Conservation (phyloP, 116 monocot genomes). For the Trichopus zeylanicus region DNA sequence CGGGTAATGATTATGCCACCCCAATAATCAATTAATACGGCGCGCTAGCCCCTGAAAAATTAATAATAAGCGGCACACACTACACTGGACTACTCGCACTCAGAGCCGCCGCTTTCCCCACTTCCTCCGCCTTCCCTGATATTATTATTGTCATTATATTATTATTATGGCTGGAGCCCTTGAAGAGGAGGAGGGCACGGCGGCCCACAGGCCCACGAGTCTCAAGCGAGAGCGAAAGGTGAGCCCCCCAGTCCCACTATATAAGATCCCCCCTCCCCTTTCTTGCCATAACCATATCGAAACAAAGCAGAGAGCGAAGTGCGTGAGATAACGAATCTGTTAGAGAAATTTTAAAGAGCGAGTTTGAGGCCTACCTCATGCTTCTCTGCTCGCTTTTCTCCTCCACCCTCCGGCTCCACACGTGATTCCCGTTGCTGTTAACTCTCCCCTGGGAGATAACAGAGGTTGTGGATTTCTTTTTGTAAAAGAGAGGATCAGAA, state of each 20-base stretch:
- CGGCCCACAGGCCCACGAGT: not conserved
- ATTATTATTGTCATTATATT: not conserved
- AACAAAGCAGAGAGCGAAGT: not conserved
- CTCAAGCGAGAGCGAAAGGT: not conserved
- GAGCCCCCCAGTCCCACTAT: not conserved
- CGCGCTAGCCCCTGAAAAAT: no score
- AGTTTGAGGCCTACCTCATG: not conserved
- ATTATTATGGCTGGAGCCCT: not conserved
- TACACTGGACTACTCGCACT: not conserved
- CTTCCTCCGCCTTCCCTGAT: not conserved
- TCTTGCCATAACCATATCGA: not conserved
- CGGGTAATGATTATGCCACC: no score
- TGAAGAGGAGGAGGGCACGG: no score
- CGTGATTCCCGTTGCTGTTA: not conserved
- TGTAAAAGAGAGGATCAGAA: not conserved
- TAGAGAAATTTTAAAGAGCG: not conserved
- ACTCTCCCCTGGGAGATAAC: not conserved
- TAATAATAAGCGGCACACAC: no score
- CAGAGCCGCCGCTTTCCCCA: not conserved
- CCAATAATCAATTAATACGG: no score
- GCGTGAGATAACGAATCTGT: conserved; percentile 4
- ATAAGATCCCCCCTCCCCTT: not conserved
- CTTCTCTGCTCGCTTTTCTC: not conserved
- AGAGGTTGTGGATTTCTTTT: not conserved
- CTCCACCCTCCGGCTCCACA: conserved; percentile 1